A percentile compares a stretch with the other conserved stretches of the same genome.
phyloP scores from a whole-genome alignment of 2,329 filamentous ascomycete genomes.

The Ophiostoma ulmi region DNA sequence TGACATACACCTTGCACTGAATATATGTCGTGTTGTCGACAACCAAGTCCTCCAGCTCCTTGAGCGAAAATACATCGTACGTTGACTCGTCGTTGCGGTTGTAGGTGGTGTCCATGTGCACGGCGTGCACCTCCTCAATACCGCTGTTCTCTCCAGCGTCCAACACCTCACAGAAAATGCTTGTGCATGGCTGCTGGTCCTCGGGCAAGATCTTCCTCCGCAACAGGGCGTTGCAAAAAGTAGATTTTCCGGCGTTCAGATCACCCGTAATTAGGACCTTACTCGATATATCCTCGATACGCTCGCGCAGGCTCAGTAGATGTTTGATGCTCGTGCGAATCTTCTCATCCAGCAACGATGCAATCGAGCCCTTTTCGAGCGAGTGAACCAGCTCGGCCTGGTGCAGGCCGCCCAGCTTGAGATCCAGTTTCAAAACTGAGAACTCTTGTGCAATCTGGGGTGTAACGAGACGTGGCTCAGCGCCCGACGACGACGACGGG shows the following conservation, averaged over 20 bases:
- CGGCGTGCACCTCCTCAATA: slow-evolving; percentile 90
- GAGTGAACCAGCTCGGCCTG: slow-evolving; percentile 92
- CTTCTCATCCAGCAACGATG: slow-evolving; percentile 84
- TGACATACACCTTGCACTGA: slow-evolving; percentile 96
- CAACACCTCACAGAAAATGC: slow-evolving; percentile 95
- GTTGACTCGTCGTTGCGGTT: slow-evolving; percentile 89
- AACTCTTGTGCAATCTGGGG: slow-evolving; percentile 94
- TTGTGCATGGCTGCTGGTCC: slow-evolving; percentile 96
- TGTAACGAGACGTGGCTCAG: slow-evolving; percentile 69
- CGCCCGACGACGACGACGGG: slow-evolving; percentile 43
- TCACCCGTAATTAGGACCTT: slow-evolving; percentile 96
- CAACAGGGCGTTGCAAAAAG: slow-evolving; percentile 95
- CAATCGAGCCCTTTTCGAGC: slow-evolving; percentile 84
- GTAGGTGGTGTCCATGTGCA: slow-evolving; percentile 75
- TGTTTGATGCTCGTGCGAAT: slow-evolving; percentile 92
- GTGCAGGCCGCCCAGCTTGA: slow-evolving; percentile 80
- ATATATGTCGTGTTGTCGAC: slow-evolving; percentile 82
- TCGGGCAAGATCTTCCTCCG: slow-evolving; percentile 89
- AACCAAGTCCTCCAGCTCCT: slow-evolving; percentile 81
- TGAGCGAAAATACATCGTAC: slow-evolving; percentile 77
- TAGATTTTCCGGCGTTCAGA: slow-evolving; percentile 95
- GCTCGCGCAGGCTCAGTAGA: slow-evolving; percentile 75
- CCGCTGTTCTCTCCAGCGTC: slow-evolving; percentile 87
- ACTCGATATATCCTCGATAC: slow-evolving; percentile 95
- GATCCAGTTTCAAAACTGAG: slow-evolving; percentile 87